Base-by-base conservation (phyloP, 495 filamentous ascomycete genomes). In the Annulohypoxylon stygium region DNA sequence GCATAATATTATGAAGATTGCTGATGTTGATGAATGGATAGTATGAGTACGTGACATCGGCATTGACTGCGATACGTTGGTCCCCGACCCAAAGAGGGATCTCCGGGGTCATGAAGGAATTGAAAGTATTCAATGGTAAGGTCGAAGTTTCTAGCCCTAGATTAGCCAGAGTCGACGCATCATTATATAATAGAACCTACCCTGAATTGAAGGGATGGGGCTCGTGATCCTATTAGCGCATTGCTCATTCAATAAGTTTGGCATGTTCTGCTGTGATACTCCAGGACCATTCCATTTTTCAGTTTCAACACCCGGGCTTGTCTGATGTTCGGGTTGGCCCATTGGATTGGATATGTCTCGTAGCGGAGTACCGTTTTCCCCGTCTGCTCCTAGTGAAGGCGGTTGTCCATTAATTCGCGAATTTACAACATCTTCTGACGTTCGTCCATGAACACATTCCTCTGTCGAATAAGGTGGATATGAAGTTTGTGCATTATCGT, bases 21-120 rank as follows among this genome's bases (percentile, higher is more conserved):
- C 74, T 73, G 18, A 79, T 66, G 20, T 76, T 72, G 23, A 87
- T 61, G 57, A 87, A 87, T 0, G 69, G 71, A 64, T 83, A 83
- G 18, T 81, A 76, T 6, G 82, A 74, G 68, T 75, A 79, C 50
- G 78, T 69, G 34, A 76, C 69, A 65, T 80, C 80, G 34, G 78
- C 81, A 72, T 76, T 73, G 30, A 76, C 11, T 2, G 69, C 51
- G 14, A 76, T 67, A 23, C 67, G 67, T 34, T 77, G 72, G 2
- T 78, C 72, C 11, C 72, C 70, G 6, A 65, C 61, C 75, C 71
- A 75, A 57, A 77, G 69, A 9, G 75, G 70, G 16, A 69, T 72
- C 25, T 78, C 74, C 12, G 71, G 67, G n/a, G 69, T 55, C 37
- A 62, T 64, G 16, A 78, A 67, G 8, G 72, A 53, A 36, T 67